Conservation (phyloP, 345 rosid species). For the Eucalyptus polybractea region DNA sequence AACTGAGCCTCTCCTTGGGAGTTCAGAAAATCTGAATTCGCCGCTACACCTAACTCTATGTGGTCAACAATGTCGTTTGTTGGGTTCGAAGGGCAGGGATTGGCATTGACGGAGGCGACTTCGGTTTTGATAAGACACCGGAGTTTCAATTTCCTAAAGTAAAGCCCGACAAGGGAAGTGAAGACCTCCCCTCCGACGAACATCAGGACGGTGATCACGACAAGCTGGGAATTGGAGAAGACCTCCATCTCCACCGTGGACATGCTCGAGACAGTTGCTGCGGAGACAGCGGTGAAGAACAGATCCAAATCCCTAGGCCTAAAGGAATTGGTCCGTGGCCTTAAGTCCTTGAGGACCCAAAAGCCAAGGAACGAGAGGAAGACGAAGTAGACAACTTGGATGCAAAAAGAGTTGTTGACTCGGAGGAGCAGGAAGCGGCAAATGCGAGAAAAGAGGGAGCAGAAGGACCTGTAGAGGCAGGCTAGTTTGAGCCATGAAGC, state of each 20-base stretch:
- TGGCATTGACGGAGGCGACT: neutral
- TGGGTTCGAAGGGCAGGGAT: neutral
- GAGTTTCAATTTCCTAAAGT: neutral
- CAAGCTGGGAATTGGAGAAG: conserved; percentile 55
- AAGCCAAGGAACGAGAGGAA: conserved; percentile 19
- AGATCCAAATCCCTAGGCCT: conserved; percentile 6
- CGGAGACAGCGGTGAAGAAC: neutral
- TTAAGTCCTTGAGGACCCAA: conserved; percentile 1
- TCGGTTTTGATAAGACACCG: neutral
- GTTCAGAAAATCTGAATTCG: neutral
- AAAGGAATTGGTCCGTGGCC: conserved; percentile 14
- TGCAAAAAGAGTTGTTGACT: conserved; percentile 10
- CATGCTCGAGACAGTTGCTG: conserved; percentile 1
- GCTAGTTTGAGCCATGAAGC: neutral
- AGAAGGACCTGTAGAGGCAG: neutral
- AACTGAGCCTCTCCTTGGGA: neutral
- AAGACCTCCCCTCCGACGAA: conserved; percentile 25
- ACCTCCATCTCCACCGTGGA: conserved; percentile 11
- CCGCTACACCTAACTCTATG: neutral
- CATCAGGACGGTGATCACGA: conserved; percentile 40
- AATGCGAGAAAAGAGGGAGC: neutral
- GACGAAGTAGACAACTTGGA: conserved; percentile 25
- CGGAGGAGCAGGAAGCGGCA: neutral
- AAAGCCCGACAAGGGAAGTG: neutral
- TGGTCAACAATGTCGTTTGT: neutral